Conservation (phyloP, 352 stramenopile genomes). For the Pythium guiyangense region DNA sequence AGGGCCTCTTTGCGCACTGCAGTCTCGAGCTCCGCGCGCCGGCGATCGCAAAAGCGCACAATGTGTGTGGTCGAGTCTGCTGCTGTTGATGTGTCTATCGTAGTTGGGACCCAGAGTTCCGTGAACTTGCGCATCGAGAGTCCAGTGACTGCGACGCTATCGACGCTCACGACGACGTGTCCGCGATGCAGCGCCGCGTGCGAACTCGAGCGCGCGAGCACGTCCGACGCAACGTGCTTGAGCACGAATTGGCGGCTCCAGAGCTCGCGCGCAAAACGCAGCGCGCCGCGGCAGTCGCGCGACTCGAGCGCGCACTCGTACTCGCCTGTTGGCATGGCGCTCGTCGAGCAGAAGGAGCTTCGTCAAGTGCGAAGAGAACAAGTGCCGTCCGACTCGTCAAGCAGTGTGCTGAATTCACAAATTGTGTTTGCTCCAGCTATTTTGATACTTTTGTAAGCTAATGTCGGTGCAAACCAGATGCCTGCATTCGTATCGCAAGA, state of each 20-base stretch:
- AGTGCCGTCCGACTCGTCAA: no score
- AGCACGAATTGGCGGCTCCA: constrained; percentile 40
- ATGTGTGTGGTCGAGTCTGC: not conserved
- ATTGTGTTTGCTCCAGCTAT: no score
- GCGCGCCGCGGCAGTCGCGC: constrained; percentile 8
- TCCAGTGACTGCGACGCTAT: constrained; percentile 15
- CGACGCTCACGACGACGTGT: constrained; percentile 30
- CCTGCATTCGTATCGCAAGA: no score
- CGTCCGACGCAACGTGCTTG: constrained; percentile 16
- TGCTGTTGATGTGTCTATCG: not conserved
- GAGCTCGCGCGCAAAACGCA: constrained; percentile 36
- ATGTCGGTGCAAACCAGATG: no score
- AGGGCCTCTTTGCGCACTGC: constrained; percentile 25
- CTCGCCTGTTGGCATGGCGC: constrained; percentile 20
- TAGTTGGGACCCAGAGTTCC: constrained; percentile 21
- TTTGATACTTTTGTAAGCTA: no score
- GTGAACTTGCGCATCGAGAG: constrained; percentile 28
- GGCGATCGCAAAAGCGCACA: constrained; percentile 25
- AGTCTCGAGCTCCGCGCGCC: constrained; percentile 28
- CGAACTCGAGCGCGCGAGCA: constrained; percentile 11
- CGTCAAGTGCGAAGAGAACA: no score
- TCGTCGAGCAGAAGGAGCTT: not conserved
- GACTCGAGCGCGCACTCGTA: constrained; percentile 25
- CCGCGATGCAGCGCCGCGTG: constrained; percentile 20
- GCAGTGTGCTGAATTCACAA: no score